A percentile compares a stretch with the other conserved stretches of the same genome.
Conservation (phyloP, 257 asterid species). For the Gentiana straminea region DNA sequence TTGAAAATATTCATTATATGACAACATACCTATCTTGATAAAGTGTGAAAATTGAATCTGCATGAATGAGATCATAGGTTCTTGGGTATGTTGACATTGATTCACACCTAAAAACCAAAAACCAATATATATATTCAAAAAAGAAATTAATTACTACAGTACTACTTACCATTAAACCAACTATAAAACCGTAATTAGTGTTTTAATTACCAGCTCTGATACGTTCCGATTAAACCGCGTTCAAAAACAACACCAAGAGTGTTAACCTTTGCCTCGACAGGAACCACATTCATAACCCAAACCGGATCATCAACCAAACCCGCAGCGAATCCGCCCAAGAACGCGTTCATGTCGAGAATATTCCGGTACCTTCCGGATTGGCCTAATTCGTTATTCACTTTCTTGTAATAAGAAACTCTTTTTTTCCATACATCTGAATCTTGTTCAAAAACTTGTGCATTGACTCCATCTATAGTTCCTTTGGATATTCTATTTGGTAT, state of each 20-base stretch:
- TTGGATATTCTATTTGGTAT: conserved; percentile 59
- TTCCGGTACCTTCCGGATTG: conserved; percentile 65
- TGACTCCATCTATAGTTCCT: conserved; percentile 44
- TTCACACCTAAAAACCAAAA: conserved; percentile 49
- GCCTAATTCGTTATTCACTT: conserved; percentile 43
- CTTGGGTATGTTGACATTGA: conserved; percentile 96
- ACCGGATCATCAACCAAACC: conserved; percentile 42
- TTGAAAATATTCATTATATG: no score
- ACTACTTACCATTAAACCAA: neutral
- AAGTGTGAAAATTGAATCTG: conserved; percentile 59
- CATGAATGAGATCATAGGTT: conserved; percentile 81
- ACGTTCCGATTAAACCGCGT: conserved; percentile 80
- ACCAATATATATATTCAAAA: neutral
- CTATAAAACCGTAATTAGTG: no score
- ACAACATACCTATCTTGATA: conserved; percentile 41
- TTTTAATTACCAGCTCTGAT: conserved; percentile 56
- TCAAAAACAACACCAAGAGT: conserved; percentile 70
- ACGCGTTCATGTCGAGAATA: conserved; percentile 74
- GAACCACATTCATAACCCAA: conserved; percentile 88
- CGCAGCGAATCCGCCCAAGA: conserved; percentile 84
- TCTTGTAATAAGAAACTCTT: conserved; percentile 61
- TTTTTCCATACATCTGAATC: conserved; percentile 54
- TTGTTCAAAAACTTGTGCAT: conserved; percentile 22
- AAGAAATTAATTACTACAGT: no score
- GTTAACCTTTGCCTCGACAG: conserved; percentile 48